Percentiles rank a stretch among this genome's conserved stretches.
These are phyloP conservation scores for Kazachstania sp. DNA, from an alignment of 1,139 yeast species.

Conservation along the genomic window DNA sequence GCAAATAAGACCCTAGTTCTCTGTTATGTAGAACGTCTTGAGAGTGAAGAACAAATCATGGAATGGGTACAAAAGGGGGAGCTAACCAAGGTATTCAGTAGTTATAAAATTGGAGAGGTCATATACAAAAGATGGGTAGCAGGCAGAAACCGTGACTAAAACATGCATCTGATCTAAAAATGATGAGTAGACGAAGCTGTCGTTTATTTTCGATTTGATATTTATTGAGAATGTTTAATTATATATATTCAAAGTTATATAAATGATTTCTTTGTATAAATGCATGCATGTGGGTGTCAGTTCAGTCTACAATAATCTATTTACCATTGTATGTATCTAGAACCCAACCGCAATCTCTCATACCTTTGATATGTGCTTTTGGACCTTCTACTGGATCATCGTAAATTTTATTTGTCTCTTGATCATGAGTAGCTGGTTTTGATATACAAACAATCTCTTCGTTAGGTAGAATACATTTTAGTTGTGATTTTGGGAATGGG, in stretches of 20 bases:
- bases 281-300: not conserved
- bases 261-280: not conserved
- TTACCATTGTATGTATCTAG: conserved; percentile 38
- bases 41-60: conserved; percentile 27
- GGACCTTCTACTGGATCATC: conserved; percentile 48
- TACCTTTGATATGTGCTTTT: conserved; percentile 42
- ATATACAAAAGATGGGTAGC: conserved; percentile 78
- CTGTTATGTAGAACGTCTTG: conserved; percentile 53
- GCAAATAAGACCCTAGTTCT: conserved; percentile 73
- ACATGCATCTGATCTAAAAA: too few relatives aligned
- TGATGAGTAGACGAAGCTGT: too few relatives aligned
- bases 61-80: conserved; percentile 19
- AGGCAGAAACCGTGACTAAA: conserved; percentile 64
- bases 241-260: too few relatives aligned
- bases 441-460: conserved; percentile 67
- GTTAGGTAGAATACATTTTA: conserved; percentile 69
- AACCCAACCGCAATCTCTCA: conserved; percentile 78
- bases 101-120: conserved; percentile 49
- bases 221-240: too few relatives aligned
- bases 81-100: conserved; percentile 33
- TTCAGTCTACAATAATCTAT: not conserved
- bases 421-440: conserved; percentile 50
- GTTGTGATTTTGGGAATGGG: conserved; percentile 75
- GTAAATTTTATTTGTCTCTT: conserved; percentile 31
- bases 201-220: too few relatives aligned